A percentile compares a stretch with the other conserved stretches of the same genome.
Conservation (phyloP, 305 asterid species). For the Rubia occidens region DNA sequence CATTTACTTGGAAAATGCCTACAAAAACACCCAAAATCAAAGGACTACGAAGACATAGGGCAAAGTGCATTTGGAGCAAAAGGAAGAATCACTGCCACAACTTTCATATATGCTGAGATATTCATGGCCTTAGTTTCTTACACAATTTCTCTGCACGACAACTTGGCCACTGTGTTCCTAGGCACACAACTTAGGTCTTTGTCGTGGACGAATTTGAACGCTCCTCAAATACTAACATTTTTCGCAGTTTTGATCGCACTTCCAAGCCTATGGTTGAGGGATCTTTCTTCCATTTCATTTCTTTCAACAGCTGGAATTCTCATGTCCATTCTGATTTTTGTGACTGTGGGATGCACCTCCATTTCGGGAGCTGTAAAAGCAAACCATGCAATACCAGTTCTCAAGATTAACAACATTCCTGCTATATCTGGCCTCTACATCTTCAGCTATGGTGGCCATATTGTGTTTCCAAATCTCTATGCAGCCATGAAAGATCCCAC, state of each 20-base stretch:
- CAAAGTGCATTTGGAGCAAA: slow-evolving; percentile 47
- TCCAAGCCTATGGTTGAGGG: slow-evolving; percentile 66
- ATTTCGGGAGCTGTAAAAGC: slow-evolving; percentile 39
- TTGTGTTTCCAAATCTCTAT: slow-evolving; percentile 58
- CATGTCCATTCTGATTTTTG: slow-evolving; percentile 51
- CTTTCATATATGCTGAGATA: slow-evolving; percentile 50
- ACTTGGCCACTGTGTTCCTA: slow-evolving; percentile 36
- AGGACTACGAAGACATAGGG: slow-evolving; percentile 66
- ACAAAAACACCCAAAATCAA: slow-evolving; percentile 33
- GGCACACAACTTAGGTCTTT: slow-evolving; percentile 21
- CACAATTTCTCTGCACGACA: slow-evolving; percentile 74
- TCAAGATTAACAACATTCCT: slow-evolving; percentile 37
- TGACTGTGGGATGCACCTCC: slow-evolving; percentile 48
- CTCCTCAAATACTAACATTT: slow-evolving; percentile 40
- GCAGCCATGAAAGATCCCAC: slow-evolving; percentile 65
- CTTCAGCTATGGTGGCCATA: slow-evolving; percentile 56
- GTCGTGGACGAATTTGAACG: slow-evolving; percentile 29
- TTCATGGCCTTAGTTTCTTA: slow-evolving; percentile 78
- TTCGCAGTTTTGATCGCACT: slow-evolving; percentile 57
- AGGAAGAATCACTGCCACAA: slow-evolving; percentile 40
- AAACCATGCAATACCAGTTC: slow-evolving; percentile 29
- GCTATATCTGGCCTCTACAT: slow-evolving; percentile 50
- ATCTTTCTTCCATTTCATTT: slow-evolving; percentile 63
- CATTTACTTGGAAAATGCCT: slow-evolving; percentile 55
- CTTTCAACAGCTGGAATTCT: slow-evolving; percentile 53